Evolutionary conservation across 2,329 filamentous ascomycete genomes (phyloP).

Genomic region (Colletotrichum sp.): DNA sequence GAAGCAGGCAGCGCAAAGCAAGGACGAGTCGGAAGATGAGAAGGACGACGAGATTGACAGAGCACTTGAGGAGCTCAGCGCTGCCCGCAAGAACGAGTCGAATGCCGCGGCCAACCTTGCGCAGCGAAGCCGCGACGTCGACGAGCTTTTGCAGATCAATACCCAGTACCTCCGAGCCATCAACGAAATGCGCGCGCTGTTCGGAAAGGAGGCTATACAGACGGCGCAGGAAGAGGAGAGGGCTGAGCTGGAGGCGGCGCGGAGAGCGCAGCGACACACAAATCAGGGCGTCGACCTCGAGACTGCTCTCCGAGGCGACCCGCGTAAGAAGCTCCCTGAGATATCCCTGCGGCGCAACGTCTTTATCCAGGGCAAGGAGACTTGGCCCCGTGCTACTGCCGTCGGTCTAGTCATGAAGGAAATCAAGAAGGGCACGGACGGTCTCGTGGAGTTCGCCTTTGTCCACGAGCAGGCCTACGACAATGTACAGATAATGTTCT

Average conservation of each 20-base stretch:
- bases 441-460: conserved; percentile 77
- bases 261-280: conserved; percentile 37
- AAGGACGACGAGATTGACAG: conserved; percentile 61
- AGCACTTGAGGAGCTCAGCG: conserved; percentile 54
- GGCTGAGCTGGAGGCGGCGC: conserved; percentile 40
- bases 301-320: conserved; percentile 57
- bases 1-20: conserved; percentile 29
- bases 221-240: conserved; percentile 56
- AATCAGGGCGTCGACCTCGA: conserved; percentile 62
- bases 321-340: conserved; percentile 70
- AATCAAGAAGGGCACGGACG: conserved; percentile 46
- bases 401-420: conserved; percentile 84
- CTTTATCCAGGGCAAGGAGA: conserved; percentile 85
- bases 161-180: conserved; percentile 80
- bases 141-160: conserved; percentile 54
- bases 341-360: conserved; percentile 78
- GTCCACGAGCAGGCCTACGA: conserved; percentile 78
- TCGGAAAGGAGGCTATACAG: conserved; percentile 62
- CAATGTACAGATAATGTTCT: conserved; percentile 76
- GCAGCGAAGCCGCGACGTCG: conserved; percentile 23
- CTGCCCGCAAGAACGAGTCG: conserved; percentile 30
- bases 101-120: conserved; percentile 1
- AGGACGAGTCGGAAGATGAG: conserved; percentile 23
- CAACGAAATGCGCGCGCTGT: conserved; percentile 83
- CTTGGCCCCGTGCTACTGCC: conserved; percentile 81